These are phyloP conservation scores for Glaciozyma martinii DNA, from an alignment of 768 basidiomycete species.

Conservation along the genomic window DNA sequence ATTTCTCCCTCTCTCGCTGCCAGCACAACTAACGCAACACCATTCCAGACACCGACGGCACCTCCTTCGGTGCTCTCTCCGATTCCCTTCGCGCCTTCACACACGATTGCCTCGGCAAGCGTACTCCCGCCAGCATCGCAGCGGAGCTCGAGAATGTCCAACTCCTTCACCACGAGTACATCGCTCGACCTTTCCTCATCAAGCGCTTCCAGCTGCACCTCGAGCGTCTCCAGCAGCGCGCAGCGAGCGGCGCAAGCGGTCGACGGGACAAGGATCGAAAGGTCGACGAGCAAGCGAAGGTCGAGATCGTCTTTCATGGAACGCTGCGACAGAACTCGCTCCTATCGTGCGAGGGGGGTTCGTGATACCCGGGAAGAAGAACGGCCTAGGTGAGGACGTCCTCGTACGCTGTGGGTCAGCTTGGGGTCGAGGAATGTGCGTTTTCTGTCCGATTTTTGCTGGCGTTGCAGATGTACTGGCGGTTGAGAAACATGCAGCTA, in stretches of 20 bases:
- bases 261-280: neutral
- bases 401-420: neutral
- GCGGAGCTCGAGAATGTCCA: no score
- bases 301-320: neutral
- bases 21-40: no score
- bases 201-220: neutral
- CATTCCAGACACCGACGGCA: neutral
- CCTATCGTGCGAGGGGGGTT: neutral
- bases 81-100: no score
- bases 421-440: neutral
- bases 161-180: no score
- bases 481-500: neutral
- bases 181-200: neutral
- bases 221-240: neutral
- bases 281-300: neutral
- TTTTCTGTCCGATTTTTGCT: neutral
- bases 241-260: neutral
- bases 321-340: neutral
- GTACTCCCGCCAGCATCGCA: no score
- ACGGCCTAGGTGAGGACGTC: neutral
- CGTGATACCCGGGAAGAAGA: neutral
- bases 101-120: no score
- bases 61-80: no score
- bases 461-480: neutral
- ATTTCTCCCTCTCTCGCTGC: neutral